Base-by-base conservation (phyloP, 2,329 filamentous ascomycete genomes). In the Fusarium duplospermum region DNA sequence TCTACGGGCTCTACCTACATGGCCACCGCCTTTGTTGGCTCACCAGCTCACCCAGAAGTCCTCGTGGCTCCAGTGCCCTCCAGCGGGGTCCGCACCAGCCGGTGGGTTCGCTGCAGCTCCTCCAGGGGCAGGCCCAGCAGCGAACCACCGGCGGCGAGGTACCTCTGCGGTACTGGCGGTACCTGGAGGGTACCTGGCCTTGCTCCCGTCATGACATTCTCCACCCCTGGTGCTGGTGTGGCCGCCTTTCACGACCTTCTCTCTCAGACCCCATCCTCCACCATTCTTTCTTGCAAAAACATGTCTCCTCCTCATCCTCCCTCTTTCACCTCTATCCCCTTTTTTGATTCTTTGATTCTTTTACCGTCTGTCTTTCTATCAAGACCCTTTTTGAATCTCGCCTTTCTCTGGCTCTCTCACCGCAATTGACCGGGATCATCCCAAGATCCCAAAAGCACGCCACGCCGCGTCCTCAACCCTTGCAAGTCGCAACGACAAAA, bases 381-480 rank as follows among this genome's bases (percentile, higher is more conserved):
- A 60, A 29, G 18, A 24, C 11, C 33, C 31, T 33, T 33, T 47
- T 57, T 24, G 13, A 40, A 38, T 6, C 33, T 35, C 9, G 36
- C n/a, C 16, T 50, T 35, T 57, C 33, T 13, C 58, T 52, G 14
- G 20, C n/a, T 18, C 31, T 10, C 31, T 70, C 54, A 50, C 67
- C 69, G 59, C 63, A 76, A 70, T 76, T 70, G 50, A 42, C 56
- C 57, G 56, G 67, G 64, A 36, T 67, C 69, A 69, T 67, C 67
- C 62, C 69, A 66, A 61, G 64, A 66, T 67, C 57, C 60, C 62
- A 67, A 75, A 76, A 77, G 74, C 76, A 77, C 76, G 71, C 76
- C 74, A 77, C 76, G 76, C 74, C 74, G 71, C 59, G 64, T 63
- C 61, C 66, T 42, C 54, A 22, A 77, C 73, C 76, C 76, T 73